Evolutionary conservation across 2,329 filamentous ascomycete genomes (phyloP).

Genomic region (Penicillium decumbens): DNA sequence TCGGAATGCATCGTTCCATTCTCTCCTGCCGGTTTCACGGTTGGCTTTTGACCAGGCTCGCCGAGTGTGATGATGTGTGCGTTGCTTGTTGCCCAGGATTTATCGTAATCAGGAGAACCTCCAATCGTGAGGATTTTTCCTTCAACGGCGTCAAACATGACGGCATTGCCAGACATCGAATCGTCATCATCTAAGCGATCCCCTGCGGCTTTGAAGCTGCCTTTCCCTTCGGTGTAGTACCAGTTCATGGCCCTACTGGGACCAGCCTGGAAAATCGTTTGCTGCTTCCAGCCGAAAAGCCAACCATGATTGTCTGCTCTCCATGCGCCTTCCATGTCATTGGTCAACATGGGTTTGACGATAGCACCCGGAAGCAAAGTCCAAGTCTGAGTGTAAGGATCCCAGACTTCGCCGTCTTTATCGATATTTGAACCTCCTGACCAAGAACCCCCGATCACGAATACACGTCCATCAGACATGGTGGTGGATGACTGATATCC

Average conservation of each 20-base stretch:
- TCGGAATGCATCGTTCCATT: slow-evolving; percentile 46
- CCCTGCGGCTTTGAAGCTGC: slow-evolving; percentile 43
- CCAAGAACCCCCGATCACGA: slow-evolving; percentile 57
- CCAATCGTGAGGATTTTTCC: slow-evolving; percentile 55
- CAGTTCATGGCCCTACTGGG: slow-evolving; percentile 55
- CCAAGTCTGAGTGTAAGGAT: slow-evolving; percentile 47
- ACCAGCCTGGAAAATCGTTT: slow-evolving; percentile 53
- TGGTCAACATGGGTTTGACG: slow-evolving; percentile 45
- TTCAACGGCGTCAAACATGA: slow-evolving; percentile 54
- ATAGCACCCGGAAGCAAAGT: slow-evolving; percentile 44
- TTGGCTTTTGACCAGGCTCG: slow-evolving; percentile 26
- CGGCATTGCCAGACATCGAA: slow-evolving; percentile 53
- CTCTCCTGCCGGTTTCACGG: slow-evolving; percentile 39
- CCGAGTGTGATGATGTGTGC: slow-evolving; percentile 51
- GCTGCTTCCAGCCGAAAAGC: slow-evolving; percentile 50
- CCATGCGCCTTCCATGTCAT: slow-evolving; percentile 38
- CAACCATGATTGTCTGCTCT: slow-evolving; percentile 53
- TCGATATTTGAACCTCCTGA: slow-evolving; percentile 44
- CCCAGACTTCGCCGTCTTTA: slow-evolving; percentile 56
- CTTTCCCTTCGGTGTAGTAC: slow-evolving; percentile 47
- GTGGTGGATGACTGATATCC: slow-evolving; percentile 53
- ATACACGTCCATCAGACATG: slow-evolving; percentile 52
- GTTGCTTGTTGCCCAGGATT: slow-evolving; percentile 40
- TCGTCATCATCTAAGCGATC: slow-evolving; percentile 43
- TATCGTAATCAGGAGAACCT: slow-evolving; percentile 47